Evolutionary conservation across 179 eudicot genomes (phyloP), one percentile per base, ranked within the genome.

Genomic region (Camellia oleifera): DNA sequence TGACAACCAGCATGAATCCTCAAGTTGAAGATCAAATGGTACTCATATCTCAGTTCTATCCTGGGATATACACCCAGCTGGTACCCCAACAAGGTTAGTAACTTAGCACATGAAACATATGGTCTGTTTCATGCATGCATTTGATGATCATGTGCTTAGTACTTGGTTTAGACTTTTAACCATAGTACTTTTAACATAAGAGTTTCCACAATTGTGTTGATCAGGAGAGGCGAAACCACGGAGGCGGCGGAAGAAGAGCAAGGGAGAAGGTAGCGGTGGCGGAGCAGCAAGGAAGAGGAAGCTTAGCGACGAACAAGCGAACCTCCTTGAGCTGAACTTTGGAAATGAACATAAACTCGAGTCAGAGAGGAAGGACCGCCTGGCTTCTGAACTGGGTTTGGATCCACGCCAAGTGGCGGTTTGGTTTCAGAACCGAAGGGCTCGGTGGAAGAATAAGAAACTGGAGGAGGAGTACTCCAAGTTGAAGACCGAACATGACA

Each of bases 331-430:
- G 82, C 42, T 69, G 66, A 89, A 87, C 69, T 97, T 97, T 17
- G 97, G 88, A 7, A 77, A 73, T 68, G 99, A 94, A 54, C 98
- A 94, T 32, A 97, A 94, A 54, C 80, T 97, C 15, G 99, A 97
- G 88, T 90, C 97, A 0, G 97, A 90, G 79, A 86, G 97, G 14
- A 94, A 97, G 78, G 97, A 92, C 61, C 77, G 79, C 23, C 86
- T 97, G 1, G 98, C 99, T 4, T 69, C 89, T 20, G 97, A 97
- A 80, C 88, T 94, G 2, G 95, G 97, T 0, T 85, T 97, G 73
- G 98, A 97, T 50, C 97, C 97, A 0, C 90, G 95, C 75, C 99
- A 97, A 75, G 99, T 97, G 13, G 98, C 99, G 12, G 99, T 97
- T 20, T 97, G 99, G 99, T 97, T 97, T 69, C 99, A 97, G 82